Base-by-base conservation (phyloP, 1,284 basidiomycete genomes). In the Macrocystidia cucumis region DNA sequence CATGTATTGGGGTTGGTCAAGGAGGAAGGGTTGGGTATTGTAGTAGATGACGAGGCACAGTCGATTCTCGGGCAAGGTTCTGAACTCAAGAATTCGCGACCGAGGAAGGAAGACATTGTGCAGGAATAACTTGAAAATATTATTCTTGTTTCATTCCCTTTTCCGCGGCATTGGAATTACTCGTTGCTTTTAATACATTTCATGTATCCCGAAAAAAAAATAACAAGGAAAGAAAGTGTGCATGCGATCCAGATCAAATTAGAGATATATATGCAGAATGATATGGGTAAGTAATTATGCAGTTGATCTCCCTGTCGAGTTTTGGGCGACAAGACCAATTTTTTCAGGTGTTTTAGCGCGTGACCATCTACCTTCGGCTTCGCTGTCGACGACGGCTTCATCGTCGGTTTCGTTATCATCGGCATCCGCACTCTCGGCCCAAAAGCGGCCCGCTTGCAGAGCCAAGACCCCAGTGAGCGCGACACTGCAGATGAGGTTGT, bases 91-190 rank as follows among this genome's bases (percentile, higher is more conserved):
- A 74, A 81, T 49, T 74, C 71, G 32, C 83, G 73, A 57, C 85
- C 87, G 14, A 68, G 84, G 50, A 91, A 90, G 59, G 87, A 89
- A 62, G 87, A 91, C 55, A 89, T 91, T 46, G 78, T 91, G 35
- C 80, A 87, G 53, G 85, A 85, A 55, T 78, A 64, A 56, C 3
- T 7, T 27, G 5, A 7, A 16, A 27, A 7, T 3, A 7, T 16
- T 5, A 27, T 27, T 27, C 25, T 12, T 16, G 3, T 16, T 27
- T n/a, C n/a, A n/a, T n/a, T n/a, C n/a, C n/a, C n/a, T n/a, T n/a
- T n/a, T n/a, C n/a, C n/a, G n/a, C n/a, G n/a, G n/a, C n/a, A n/a
- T n/a, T n/a, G n/a, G n/a, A n/a, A n/a, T n/a, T n/a, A n/a, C n/a
- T n/a, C n/a, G n/a, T n/a, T n/a, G n/a, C n/a, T n/a, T n/a, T n/a